phyloP scores from a whole-genome alignment of 495 filamentous ascomycete genomes.

The Lepidopterella palustris region DNA sequence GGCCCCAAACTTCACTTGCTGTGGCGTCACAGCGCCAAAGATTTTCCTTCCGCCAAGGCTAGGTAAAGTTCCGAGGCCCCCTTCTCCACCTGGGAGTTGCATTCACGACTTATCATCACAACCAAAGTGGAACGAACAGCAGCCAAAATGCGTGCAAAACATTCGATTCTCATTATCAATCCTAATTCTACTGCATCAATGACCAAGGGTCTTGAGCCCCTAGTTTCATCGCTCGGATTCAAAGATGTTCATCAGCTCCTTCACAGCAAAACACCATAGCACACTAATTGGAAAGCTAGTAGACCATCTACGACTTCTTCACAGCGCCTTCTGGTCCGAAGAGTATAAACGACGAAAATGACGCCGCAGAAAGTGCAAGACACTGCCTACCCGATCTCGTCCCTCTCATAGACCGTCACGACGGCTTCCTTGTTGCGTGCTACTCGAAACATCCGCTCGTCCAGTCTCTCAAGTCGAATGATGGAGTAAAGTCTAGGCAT shows the following conservation, averaged over 20 bases:
- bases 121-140: not conserved
- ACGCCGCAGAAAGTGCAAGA: slow-evolving; percentile 45
- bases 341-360: slow-evolving; percentile 59
- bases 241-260: slow-evolving; percentile 39
- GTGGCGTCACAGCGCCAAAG: too few species aligned
- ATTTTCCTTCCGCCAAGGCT: too few species aligned
- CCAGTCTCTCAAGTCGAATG: slow-evolving; percentile 42
- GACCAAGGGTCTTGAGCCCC: slow-evolving; percentile 65
- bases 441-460: slow-evolving; percentile 86
- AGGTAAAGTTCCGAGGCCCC: not conserved
- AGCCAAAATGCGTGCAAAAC: slow-evolving; percentile 18
- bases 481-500: slow-evolving; percentile 25
- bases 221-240: slow-evolving; percentile 50
- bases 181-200: slow-evolving; percentile 81
- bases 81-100: not conserved
- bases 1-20: too few species aligned
- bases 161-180: slow-evolving; percentile 73
- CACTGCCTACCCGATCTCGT: slow-evolving; percentile 53
- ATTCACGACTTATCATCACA: not conserved
- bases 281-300: slow-evolving; percentile 28
- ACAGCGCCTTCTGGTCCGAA: slow-evolving; percentile 51
- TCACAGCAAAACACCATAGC: not conserved
- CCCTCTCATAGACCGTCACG: slow-evolving; percentile 48
- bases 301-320: slow-evolving; percentile 49
- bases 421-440: slow-evolving; percentile 81